phyloP scores from a whole-genome alignment of 108 stramenopile species.

The Thalassiosira profunda region DNA sequence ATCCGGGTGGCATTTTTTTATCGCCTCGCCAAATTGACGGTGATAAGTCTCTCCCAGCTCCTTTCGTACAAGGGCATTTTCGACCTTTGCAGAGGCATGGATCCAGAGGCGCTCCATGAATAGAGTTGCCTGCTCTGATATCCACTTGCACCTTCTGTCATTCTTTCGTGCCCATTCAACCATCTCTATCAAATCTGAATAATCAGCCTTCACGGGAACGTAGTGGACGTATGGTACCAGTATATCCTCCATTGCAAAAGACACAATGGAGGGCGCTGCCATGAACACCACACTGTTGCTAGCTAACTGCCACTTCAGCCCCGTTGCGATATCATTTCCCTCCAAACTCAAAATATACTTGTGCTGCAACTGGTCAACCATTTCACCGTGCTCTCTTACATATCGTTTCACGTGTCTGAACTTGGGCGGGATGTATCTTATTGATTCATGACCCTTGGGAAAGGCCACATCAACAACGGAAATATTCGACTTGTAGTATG shows the following conservation, averaged over 20 bases:
- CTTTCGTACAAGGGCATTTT: too few relatives aligned
- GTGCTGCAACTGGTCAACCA: conserved; percentile 22
- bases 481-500: neutral
- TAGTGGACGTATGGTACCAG: conserved; percentile 82
- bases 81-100: too few relatives aligned
- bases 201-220: conserved; percentile 64
- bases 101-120: conserved; percentile 70
- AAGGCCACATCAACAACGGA: neutral
- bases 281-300: conserved; percentile 77
- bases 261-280: conserved; percentile 67
- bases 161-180: conserved; percentile 75
- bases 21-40: too few relatives aligned
- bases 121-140: conserved; percentile 67
- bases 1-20: too few relatives aligned
- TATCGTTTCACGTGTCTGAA: too few relatives aligned
- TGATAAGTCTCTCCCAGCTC: too few relatives aligned
- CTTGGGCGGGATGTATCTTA: neutral
- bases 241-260: conserved; percentile 75
- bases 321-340: conserved; percentile 86
- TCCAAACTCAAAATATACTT: conserved; percentile 67
- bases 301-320: conserved; percentile 73
- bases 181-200: conserved; percentile 59
- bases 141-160: conserved; percentile 61
- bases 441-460: neutral
- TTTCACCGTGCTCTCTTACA: neutral